A percentile compares a stretch with the other conserved stretches of the same genome.
phyloP scores from a whole-genome alignment of 306 rosid species.

The Hippophae tibetana region DNA sequence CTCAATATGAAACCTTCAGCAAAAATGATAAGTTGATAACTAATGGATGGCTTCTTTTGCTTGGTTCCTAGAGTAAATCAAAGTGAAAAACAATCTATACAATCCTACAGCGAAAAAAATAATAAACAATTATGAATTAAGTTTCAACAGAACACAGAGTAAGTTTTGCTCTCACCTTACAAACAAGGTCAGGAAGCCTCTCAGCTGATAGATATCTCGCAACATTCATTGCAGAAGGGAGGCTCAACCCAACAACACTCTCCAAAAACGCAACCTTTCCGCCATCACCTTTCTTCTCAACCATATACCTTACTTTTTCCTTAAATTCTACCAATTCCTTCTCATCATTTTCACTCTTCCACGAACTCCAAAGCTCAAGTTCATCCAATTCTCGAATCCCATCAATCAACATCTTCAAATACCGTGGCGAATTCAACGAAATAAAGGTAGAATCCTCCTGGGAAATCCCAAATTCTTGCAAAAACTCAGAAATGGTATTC shows the following conservation, averaged over 20 bases:
- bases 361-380: constrained; percentile 30
- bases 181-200: constrained; percentile 48
- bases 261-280: constrained; percentile 78
- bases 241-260: constrained; percentile 56
- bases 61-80: too few species aligned
- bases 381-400: constrained; percentile 72
- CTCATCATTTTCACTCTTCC: constrained; percentile 9
- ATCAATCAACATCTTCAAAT: constrained; percentile 56
- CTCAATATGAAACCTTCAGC: too few species aligned
- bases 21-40: too few species aligned
- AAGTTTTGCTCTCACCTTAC: constrained; percentile 26
- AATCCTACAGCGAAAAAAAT: too few species aligned
- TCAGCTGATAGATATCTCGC: constrained; percentile 51
- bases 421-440: constrained; percentile 40
- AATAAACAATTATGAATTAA: too few species aligned
- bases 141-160: too few species aligned
- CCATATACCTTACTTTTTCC: constrained; percentile 49
- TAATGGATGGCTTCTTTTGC: too few species aligned
- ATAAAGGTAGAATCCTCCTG: constrained; percentile 41
- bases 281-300: constrained; percentile 53
- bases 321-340: constrained; percentile 25
- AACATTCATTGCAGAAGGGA: constrained; percentile 71
- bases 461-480: constrained; percentile 44
- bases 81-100: too few species aligned
- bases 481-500: constrained; percentile 38